These are phyloP conservation scores for Fraxinus platypoda DNA, from an alignment of 305 asterid genomes.

Conservation along the genomic window DNA sequence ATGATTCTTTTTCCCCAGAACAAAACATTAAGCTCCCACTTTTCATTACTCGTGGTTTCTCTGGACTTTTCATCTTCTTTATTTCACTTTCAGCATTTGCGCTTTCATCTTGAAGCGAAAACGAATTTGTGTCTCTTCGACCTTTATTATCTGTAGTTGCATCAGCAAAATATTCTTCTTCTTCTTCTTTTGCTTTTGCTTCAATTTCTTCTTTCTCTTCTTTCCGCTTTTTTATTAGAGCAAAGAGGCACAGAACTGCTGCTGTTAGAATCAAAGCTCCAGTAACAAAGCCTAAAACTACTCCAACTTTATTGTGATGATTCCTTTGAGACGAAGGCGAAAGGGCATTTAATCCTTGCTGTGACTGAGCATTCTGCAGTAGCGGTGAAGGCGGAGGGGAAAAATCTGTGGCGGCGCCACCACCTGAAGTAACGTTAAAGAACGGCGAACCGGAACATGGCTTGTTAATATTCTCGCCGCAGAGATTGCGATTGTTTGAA, in stretches of 20 bases:
- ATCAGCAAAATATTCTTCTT: conserved; percentile 5
- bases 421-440: conserved; percentile 50
- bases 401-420: conserved; percentile 7
- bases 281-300: conserved; percentile 49
- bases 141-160: conserved; percentile 9
- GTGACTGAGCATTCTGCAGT: conserved; percentile 52
- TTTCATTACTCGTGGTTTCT: conserved; percentile 34
- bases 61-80: conserved; percentile 29
- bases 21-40: conserved; percentile 71
- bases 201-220: conserved; percentile 34
- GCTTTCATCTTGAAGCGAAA: conserved; percentile 29
- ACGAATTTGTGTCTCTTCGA: conserved; percentile 15
- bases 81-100: conserved; percentile 21
- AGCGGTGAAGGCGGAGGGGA: conserved; percentile 55
- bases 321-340: conserved; percentile 35
- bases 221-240: conserved; percentile 38
- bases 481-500: conserved; percentile 55
- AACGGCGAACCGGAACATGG: conserved; percentile 68
- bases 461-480: conserved; percentile 73
- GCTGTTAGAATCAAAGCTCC: conserved; percentile 59
- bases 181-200: conserved; percentile 12
- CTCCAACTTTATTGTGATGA: conserved; percentile 54
- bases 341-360: conserved; percentile 36
- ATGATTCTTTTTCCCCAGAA: conserved; percentile 69
- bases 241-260: conserved; percentile 47